Percentiles rank a stretch among this genome's conserved stretches.
Evolutionary conservation across 352 stramenopile species (phyloP).

Genomic region (Achlya hypogyna): DNA sequence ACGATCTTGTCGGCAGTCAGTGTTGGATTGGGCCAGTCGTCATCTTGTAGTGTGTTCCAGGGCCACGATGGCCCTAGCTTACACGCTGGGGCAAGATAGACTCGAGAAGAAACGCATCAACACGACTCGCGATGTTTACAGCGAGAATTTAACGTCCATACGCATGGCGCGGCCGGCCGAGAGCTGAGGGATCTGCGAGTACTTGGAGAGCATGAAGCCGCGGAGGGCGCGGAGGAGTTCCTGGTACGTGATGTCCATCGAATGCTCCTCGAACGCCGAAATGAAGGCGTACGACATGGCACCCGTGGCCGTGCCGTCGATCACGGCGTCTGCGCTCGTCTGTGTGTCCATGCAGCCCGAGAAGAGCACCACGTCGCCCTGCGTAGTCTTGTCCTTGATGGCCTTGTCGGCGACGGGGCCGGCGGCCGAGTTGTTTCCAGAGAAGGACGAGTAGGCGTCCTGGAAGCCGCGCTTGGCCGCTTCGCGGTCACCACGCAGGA

Average conservation of each 20-base stretch:
- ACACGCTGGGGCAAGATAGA: no score
- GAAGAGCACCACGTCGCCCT: conserved; percentile 30
- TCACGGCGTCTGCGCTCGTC: conserved; percentile 31
- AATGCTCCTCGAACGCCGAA: conserved; percentile 22
- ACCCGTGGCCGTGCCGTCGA: conserved; percentile 24
- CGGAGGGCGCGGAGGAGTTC: conserved; percentile 11
- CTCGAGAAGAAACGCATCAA: neutral
- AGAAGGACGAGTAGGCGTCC: neutral
- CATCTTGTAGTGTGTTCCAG: no score
- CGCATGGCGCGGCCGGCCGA: conserved; percentile 22
- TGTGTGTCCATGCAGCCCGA: conserved; percentile 36
- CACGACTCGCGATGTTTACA: conserved; percentile 6
- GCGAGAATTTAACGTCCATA: conserved; percentile 21
- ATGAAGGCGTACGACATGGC: conserved; percentile 33
- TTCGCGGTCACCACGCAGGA: conserved; percentile 24
- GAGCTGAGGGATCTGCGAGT: conserved; percentile 24
- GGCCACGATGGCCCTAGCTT: no score
- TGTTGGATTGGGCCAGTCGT: no score
- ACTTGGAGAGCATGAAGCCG: conserved; percentile 21
- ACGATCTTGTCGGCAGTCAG: no score
- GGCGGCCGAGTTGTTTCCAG: neutral
- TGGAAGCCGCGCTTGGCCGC: conserved; percentile 27
- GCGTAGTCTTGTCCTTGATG: conserved; percentile 20
- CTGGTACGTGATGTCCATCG: conserved; percentile 20
- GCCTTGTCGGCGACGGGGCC: conserved; percentile 6